These are phyloP conservation scores for Entrophospora sp. DNA, from an alignment of 192 early-diverging fungal genomes.

Conservation along the genomic window DNA sequence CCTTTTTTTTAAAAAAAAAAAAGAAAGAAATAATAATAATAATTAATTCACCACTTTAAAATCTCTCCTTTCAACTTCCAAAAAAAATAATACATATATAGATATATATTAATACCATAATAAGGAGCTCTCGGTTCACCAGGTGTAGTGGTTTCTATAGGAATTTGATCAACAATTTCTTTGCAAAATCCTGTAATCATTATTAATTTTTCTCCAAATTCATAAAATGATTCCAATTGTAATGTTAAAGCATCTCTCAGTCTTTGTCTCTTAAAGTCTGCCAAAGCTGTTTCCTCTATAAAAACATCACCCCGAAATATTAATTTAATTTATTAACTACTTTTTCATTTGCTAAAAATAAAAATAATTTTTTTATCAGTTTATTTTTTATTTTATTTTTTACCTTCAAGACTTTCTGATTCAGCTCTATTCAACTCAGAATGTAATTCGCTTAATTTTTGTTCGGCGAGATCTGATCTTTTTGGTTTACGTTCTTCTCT, in stretches of 20 bases:
- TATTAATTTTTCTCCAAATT: background rate
- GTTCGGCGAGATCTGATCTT: too few relatives aligned
- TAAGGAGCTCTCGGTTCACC: background rate
- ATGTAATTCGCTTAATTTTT: too few relatives aligned
- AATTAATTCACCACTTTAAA: too few relatives aligned
- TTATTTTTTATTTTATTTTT: background rate
- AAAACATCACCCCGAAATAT: background rate
- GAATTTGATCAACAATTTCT: background rate
- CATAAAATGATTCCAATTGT: background rate
- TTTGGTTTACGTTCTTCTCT: background rate
- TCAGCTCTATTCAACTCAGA: background rate
- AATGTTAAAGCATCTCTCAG: background rate
- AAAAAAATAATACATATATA: too few relatives aligned
- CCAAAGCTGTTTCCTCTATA: background rate
- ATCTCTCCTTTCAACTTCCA: too few relatives aligned
- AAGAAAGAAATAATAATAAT: too few relatives aligned
- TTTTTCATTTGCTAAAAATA: background rate
- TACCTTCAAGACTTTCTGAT: background rate
- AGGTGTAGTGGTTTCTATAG: background rate
- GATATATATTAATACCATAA: too few relatives aligned
- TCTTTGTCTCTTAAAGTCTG: background rate
- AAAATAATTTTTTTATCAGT: background rate
- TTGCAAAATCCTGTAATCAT: background rate
- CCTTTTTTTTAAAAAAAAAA: too few relatives aligned
- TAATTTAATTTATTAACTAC: background rate